Evolutionary conservation across 2,329 filamentous ascomycete species (phyloP), one percentile per base, ranked within the genome.

Genomic region (Nemania bipapillata): DNA sequence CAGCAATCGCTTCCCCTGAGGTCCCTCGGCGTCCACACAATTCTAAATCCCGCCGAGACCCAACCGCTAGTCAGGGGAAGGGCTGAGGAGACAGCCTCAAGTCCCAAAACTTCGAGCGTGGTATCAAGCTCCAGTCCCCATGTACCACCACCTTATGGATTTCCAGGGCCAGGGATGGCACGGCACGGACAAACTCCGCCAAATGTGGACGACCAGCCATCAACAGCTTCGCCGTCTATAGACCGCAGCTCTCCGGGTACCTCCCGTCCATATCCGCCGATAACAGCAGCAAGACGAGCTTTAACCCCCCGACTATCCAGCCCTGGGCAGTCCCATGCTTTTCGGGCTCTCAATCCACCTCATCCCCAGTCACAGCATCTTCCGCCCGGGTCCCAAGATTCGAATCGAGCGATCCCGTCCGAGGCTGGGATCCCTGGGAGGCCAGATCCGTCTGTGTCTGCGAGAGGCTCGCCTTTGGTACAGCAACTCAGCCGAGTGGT

Each of bases 301-400:
- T 75, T 89, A 68, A 89, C 86, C 9, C 87, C 88, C 47, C 84
- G 87, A 69, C 81, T 85, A 28, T 80, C 84, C 20, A 88, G 86
- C 73, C 74, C 86, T 12, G 82, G 83, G 35, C 77, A 80, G 17
- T 70, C 66, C 42, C 75, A 77, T 50, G 73, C 75, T 11, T 72
- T 76, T 67, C 76, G 78, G 56, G 68, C 75, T 26, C 67, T 77
- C 26, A 79, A 77, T 54, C 59, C 75, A 7, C 77, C 78, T 8
- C 78, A 77, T 52, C 63, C 74, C 20, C 70, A 73, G 9, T 72
- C 75, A 24, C 70, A 73, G n/a, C 75, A 74, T 52, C 70, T 70
- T 45, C 61, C 66, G 47, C 49, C 57, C 45, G 64, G 70, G 54
- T 66, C 71, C 22, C 59, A 73, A 54, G 69, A 71, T 35, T 58